Evolutionary conservation across 2,329 filamentous ascomycete species (phyloP).

Genomic region (Fusarium acutatum): DNA sequence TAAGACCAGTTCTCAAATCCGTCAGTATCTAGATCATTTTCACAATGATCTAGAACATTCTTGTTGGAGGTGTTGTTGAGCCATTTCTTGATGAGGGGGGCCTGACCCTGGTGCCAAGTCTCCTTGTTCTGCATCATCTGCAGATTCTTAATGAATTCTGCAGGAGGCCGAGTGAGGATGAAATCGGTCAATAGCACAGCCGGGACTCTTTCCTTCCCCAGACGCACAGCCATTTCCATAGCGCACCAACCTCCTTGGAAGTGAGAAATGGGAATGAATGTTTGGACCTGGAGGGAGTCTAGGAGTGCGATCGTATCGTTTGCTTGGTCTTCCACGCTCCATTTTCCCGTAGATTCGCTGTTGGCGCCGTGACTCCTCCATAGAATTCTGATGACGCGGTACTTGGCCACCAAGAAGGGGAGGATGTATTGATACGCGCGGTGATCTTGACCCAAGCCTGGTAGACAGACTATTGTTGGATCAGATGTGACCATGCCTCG

Average conservation of each 20-base stretch:
- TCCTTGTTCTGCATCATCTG: neutral
- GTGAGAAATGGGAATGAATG: neutral
- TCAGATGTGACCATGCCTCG: neutral
- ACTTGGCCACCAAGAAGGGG: neutral
- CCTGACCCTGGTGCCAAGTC: neutral
- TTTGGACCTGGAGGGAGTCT: neutral
- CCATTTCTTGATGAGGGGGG: neutral
- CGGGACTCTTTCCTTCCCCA: neutral
- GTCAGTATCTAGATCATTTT: neutral
- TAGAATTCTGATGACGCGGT: neutral
- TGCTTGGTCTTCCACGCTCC: neutral
- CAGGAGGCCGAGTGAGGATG: neutral
- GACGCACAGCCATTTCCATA: neutral
- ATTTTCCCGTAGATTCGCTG: accelerated
- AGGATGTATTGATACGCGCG: neutral
- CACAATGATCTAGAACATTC: neutral
- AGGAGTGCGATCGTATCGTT: neutral
- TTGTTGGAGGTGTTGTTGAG: neutral
- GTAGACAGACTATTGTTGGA: neutral
- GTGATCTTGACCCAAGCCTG: neutral
- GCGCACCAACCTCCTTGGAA: neutral
- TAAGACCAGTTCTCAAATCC: neutral
- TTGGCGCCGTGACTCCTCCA: neutral
- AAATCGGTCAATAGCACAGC: neutral
- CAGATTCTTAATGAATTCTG: neutral